Evolutionary conservation across 2,329 filamentous ascomycete genomes (phyloP).

Genomic region (Ramularia endophylla): DNA sequence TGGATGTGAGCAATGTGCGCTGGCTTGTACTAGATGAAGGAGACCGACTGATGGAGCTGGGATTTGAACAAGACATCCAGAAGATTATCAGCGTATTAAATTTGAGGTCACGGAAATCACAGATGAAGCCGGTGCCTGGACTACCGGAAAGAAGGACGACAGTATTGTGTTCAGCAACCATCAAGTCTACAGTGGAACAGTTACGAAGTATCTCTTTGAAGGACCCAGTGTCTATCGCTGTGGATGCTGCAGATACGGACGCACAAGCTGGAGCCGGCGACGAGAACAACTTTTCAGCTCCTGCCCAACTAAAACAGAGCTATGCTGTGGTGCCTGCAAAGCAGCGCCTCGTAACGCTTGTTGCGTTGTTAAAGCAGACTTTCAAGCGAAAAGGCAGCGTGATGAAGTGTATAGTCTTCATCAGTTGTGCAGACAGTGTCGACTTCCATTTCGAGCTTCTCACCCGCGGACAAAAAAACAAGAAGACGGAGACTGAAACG

Average conservation of each 20-base stretch:
- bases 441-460: constrained; percentile 93
- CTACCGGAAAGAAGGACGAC: constrained; percentile 75
- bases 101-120: constrained; percentile 55
- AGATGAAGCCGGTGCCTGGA: constrained; percentile 55
- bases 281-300: constrained; percentile 66
- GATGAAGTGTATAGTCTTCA: constrained; percentile 96
- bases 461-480: constrained; percentile 39
- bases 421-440: constrained; percentile 93
- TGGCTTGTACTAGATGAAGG: constrained; percentile 96
- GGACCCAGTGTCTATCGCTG: constrained; percentile 81
- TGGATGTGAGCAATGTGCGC: constrained; percentile 81
- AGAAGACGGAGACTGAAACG: constrained; percentile 24
- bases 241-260: constrained; percentile 48
- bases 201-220: constrained; percentile 92
- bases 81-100: constrained; percentile 78
- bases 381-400: constrained; percentile 85
- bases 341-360: constrained; percentile 79
- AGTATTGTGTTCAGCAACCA: constrained; percentile 88
- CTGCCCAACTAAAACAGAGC: constrained; percentile 88
- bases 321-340: constrained; percentile 86
- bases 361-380: constrained; percentile 75
- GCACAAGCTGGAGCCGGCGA: constrained; percentile 40
- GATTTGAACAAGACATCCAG: constrained; percentile 90
- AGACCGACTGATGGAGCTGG: constrained; percentile 96
- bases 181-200: constrained; percentile 96